Conservation (phyloP, 768 basidiomycete genomes). For the Lactarius hengduanensis region DNA sequence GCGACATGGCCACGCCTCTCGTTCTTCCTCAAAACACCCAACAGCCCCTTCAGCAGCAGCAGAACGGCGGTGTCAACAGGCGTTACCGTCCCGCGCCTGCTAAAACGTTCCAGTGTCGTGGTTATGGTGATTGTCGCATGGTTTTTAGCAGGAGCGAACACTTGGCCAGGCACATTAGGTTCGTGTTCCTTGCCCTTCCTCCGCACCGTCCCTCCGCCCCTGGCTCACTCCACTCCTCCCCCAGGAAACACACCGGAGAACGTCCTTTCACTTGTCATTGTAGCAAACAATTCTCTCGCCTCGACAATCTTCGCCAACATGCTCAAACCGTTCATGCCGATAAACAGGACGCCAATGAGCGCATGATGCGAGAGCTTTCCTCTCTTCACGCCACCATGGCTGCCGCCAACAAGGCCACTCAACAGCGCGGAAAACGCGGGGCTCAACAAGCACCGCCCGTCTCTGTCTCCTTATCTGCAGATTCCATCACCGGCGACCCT, state of each 20-base stretch:
- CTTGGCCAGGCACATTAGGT: conserved; percentile 94
- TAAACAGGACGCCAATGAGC: conserved; percentile 82
- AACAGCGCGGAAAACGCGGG: conserved; percentile 42
- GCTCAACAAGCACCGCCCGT: conserved; percentile 31
- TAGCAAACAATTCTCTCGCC: conserved; percentile 89
- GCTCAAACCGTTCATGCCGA: conserved; percentile 97
- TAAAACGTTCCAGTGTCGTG: conserved; percentile 94
- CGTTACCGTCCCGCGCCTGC: conserved; percentile 82
- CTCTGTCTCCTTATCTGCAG: conserved; percentile 28
- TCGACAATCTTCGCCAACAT: conserved; percentile 97
- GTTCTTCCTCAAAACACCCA: conserved; percentile 6
- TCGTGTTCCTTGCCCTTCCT: conserved; percentile 36
- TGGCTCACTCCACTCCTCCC: conserved; percentile 25
- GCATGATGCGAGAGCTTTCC: conserved; percentile 89
- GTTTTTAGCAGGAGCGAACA: conserved; percentile 96
- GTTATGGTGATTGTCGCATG: conserved; percentile 95
- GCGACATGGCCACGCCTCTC: conserved; percentile 21
- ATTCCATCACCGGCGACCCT: conserved; percentile 18
- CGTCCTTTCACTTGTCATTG: conserved; percentile 96
- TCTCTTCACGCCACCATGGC: conserved; percentile 82
- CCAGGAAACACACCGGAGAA: conserved; percentile 97
- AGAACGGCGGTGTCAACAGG: conserved; percentile 43
- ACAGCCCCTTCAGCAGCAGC: conserved; percentile 32
- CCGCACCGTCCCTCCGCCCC: conserved; percentile 27
- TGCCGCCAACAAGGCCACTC: conserved; percentile 44